phyloP scores from a whole-genome alignment of 2,329 filamentous ascomycete species.

The Trichophyton rubrum region DNA sequence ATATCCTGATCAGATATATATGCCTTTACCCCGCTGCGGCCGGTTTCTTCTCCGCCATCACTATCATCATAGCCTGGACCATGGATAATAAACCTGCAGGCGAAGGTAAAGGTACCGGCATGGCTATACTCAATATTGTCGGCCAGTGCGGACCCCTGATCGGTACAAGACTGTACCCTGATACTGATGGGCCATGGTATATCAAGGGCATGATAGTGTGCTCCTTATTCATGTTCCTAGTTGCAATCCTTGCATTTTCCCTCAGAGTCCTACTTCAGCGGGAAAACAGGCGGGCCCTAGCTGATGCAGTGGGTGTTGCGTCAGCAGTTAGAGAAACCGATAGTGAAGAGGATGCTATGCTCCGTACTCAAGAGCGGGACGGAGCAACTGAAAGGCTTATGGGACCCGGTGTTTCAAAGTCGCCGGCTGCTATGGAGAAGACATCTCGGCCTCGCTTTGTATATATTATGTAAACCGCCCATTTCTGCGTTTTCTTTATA shows the following conservation, averaged over 20 bases:
- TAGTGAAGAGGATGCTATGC: slow-evolving; percentile 10
- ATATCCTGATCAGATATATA: slow-evolving; percentile 47
- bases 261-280: slow-evolving; percentile 44
- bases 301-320: not conserved
- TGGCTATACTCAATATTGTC: slow-evolving; percentile 68
- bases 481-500: not conserved
- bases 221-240: slow-evolving; percentile 49
- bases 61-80: slow-evolving; percentile 75
- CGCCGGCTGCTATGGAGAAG: slow-evolving; percentile 8
- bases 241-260: slow-evolving; percentile 43
- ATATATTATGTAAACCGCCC: slow-evolving; percentile 11
- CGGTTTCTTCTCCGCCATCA: slow-evolving; percentile 76
- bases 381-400: slow-evolving; percentile 11
- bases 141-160: slow-evolving; percentile 67
- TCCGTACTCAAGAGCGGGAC: slow-evolving; percentile 6
- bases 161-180: slow-evolving; percentile 54
- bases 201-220: slow-evolving; percentile 51
- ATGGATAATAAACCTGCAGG: slow-evolving; percentile 70
- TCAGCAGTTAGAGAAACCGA: slow-evolving; percentile 19
- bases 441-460: slow-evolving; percentile 6
- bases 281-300: slow-evolving; percentile 38
- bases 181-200: slow-evolving; percentile 48
- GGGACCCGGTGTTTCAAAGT: slow-evolving; percentile 5
- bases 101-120: slow-evolving; percentile 58
- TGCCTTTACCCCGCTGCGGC: slow-evolving; percentile 65